These are phyloP conservation scores for Dothiorella sarmentorum DNA, from an alignment of 2,329 filamentous ascomycete genomes.

Conservation along the genomic window DNA sequence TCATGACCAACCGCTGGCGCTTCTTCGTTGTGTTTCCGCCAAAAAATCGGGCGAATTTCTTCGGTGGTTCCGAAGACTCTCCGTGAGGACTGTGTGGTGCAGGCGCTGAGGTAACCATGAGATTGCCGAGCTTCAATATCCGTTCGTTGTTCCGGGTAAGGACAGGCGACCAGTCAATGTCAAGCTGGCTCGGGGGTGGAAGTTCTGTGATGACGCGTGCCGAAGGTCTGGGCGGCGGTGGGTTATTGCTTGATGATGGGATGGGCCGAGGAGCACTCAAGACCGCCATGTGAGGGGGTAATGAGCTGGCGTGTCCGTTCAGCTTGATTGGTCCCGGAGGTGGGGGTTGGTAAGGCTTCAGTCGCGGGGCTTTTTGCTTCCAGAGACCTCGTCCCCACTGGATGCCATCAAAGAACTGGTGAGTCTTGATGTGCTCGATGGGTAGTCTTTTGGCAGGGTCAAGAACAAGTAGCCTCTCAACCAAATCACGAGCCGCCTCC, in stretches of 20 bases:
- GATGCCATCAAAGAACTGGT: slow-evolving; percentile 89
- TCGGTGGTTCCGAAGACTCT: slow-evolving; percentile 59
- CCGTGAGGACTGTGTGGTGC: slow-evolving; percentile 69
- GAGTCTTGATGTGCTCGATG: slow-evolving; percentile 94
- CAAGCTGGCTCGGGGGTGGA: slow-evolving; percentile 91
- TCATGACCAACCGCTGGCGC: slow-evolving; percentile 86
- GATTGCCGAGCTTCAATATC: slow-evolving; percentile 88
- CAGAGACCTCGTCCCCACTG: slow-evolving; percentile 80
- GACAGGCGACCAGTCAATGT: slow-evolving; percentile 98
- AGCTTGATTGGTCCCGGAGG: slow-evolving; percentile 62
- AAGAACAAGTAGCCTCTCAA: slow-evolving; percentile 84
- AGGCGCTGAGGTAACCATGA: slow-evolving; percentile 77
- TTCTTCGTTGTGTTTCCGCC: slow-evolving; percentile 89
- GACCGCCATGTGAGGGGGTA: slow-evolving; percentile 18
- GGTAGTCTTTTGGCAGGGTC: slow-evolving; percentile 81
- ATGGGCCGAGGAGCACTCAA: slow-evolving; percentile 27
- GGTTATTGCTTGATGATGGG: slow-evolving; percentile 24
- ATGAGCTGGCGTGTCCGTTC: slow-evolving; percentile 36
- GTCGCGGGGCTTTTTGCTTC: slow-evolving; percentile 81
- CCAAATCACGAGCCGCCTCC: slow-evolving; percentile 76
- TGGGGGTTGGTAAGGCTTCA: slow-evolving; percentile 79
- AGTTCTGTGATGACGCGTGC: slow-evolving; percentile 83
- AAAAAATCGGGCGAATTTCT: slow-evolving; percentile 92
- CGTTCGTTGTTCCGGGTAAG: slow-evolving; percentile 87
- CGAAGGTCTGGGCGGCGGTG: slow-evolving; percentile 57